Evolutionary conservation across 169 alveolate species (phyloP), one percentile per base, ranked within the genome.

Genomic region (Cryptosporidium ryanae): DNA sequence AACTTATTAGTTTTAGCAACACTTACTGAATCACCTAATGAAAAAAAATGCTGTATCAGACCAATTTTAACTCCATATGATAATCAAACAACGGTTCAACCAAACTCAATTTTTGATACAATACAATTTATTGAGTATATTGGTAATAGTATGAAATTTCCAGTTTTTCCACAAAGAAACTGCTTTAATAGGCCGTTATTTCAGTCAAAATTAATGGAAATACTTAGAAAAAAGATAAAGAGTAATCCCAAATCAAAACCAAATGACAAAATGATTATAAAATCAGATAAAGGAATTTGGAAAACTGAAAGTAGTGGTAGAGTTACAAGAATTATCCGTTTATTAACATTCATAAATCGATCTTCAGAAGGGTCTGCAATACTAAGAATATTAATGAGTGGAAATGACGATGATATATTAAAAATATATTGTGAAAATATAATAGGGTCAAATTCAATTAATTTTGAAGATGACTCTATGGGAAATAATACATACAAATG

Each of bases 81-180:
- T 55, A 61, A 55, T 43, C 55, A 76, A 38, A 29, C 87, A 43
- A 76, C 70, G 1, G 76, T 76, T 59, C 71, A 55, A 38, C 87
- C 87, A 13, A 67, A 57, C 59, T 76, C 87, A 38, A 76, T 76
- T 2, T 76, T 76, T 32, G 87, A 76, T 76, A 76, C 71, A 38
- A 17, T 76, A 25, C 87, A 76, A 46, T 59, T 76, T 46, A 12
- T 76, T 15, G 87, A 76, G 10, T 59, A 38, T 59, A 59, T 76
- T 18, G 87, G 87, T 5, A 76, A 76, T 25, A 61, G 68, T 23
- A 76, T 76, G 87, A 76, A 76, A 61, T 76, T 76, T 59, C 87
- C 87, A 10, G 44, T 76, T 44, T 76, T 57, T 61, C 87, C 87
- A 27, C 87, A 76, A 38, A 76, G 71, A 76, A 61, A 32, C 23